Conservation (phyloP, 805 yeast species). For the Nadsonia fulvescens region DNA sequence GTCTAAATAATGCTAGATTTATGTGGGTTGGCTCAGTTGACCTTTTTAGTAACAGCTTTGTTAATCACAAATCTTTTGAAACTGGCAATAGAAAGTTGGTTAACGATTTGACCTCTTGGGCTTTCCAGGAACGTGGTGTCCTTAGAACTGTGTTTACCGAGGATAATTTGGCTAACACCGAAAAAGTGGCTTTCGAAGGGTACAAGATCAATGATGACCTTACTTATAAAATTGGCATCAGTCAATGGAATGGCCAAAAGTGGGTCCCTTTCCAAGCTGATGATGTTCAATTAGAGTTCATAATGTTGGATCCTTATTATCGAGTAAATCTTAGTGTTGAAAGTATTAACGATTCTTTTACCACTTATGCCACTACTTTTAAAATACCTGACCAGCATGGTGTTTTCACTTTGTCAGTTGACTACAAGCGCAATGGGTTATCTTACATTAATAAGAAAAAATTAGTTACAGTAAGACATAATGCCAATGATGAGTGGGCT, state of each 20-base stretch:
- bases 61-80: slow-evolving; percentile 6
- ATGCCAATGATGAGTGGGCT: slow-evolving; percentile 87
- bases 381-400: slow-evolving; percentile 92
- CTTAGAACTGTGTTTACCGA: slow-evolving; percentile 35
- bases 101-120: slow-evolving; percentile 45
- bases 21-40: slow-evolving; percentile 62
- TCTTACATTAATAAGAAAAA: slow-evolving; percentile 46
- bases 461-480: slow-evolving; percentile 74
- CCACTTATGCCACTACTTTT: slow-evolving; percentile 33
- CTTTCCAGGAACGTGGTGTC: slow-evolving; percentile 49
- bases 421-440: slow-evolving; percentile 63
- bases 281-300: slow-evolving; percentile 65
- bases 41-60: slow-evolving; percentile 27
- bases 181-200: no score
- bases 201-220: slow-evolving; percentile 69
- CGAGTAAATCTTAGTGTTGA: slow-evolving; percentile 58
- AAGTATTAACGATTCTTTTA: slow-evolving; percentile 24
- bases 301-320: slow-evolving; percentile 90
- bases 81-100: slow-evolving; percentile 22
- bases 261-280: slow-evolving; percentile 53
- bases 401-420: slow-evolving; percentile 69
- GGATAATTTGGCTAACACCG: slow-evolving; percentile 31
- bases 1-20: slow-evolving; percentile 57
- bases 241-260: slow-evolving; percentile 28
- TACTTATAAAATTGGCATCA: slow-evolving; percentile 28